Conservation (phyloP, 148 eudicot genomes). For the Amaranthus hypochondriacus region DNA sequence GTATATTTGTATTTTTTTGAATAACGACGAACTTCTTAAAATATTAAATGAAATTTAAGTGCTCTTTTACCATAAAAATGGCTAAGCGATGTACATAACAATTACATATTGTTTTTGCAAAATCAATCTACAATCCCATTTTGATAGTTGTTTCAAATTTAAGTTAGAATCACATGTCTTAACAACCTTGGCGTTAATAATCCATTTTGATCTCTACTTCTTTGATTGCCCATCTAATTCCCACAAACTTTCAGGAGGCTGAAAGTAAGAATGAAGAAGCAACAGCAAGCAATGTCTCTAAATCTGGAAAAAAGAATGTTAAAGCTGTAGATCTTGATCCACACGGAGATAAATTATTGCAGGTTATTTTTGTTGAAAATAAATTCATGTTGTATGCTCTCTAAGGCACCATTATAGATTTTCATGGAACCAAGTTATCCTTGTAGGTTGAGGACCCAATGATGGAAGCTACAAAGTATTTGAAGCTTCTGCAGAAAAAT, state of each 20-base stretch:
- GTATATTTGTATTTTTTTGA: too few relatives aligned
- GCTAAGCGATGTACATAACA: too few relatives aligned
- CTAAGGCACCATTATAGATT: not conserved
- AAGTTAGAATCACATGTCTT: too few relatives aligned
- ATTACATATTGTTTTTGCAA: too few relatives aligned
- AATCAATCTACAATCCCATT: too few relatives aligned
- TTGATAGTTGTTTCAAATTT: too few relatives aligned
- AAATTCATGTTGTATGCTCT: not conserved
- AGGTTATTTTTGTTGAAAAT: conserved; percentile 35
- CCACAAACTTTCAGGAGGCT: conserved; percentile 59
- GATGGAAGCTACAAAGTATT: conserved; percentile 84
- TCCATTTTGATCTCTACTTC: conserved; percentile 7
- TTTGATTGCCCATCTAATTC: conserved; percentile 15
- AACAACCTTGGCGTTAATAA: not conserved
- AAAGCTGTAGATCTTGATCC: conserved; percentile 96
- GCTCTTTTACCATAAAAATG: too few relatives aligned
- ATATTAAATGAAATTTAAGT: too few relatives aligned
- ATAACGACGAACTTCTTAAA: too few relatives aligned
- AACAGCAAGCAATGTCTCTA: conserved; percentile 53
- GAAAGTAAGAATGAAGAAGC: conserved; percentile 88
- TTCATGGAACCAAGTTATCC: conserved; percentile 10
- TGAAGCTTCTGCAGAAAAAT: conserved; percentile 87
- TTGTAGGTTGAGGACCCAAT: conserved; percentile 85
- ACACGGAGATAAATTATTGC: conserved; percentile 77
- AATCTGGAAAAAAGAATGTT: conserved; percentile 66